Evolutionary conservation across 805 yeast genomes (phyloP).

Genomic region (Helenozyma rhizophorensis): DNA sequence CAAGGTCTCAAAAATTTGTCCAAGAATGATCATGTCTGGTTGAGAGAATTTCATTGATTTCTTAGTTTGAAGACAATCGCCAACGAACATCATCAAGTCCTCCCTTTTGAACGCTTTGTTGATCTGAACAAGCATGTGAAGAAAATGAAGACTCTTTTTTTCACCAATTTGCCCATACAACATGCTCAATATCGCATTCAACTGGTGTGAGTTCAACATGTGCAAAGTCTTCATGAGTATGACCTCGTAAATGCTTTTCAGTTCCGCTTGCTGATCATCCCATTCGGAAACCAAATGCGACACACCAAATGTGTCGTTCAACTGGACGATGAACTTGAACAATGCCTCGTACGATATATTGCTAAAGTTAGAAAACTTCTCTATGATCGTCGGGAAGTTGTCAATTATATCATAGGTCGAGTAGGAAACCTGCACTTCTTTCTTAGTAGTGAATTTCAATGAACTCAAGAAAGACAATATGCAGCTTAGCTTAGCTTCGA

Average conservation of each 20-base stretch:
- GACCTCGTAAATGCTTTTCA: conserved; percentile 9
- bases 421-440: conserved; percentile 26
- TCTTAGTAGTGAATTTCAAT: conserved; percentile 25
- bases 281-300: conserved; percentile 13
- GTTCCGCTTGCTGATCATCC: conserved; percentile 3
- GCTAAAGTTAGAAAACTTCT: conserved; percentile 17
- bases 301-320: conserved; percentile 33
- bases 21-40: conserved; percentile 17
- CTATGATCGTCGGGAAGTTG: conserved; percentile 24
- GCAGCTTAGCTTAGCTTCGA: conserved; percentile 22
- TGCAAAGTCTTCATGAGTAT: conserved; percentile 4
- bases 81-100: conserved; percentile 13
- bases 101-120: conserved; percentile 5
- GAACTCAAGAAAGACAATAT: conserved; percentile 22
- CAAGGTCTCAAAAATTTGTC: conserved; percentile 18
- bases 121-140: conserved; percentile 14
- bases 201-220: conserved; percentile 7
- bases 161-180: conserved; percentile 16
- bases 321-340: conserved; percentile 21
- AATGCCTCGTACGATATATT: conserved; percentile 17
- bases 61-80: conserved; percentile 16
- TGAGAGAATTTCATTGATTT: conserved; percentile 14
- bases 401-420: conserved; percentile 30
- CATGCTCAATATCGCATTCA: conserved; percentile 12
- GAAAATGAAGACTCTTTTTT: conserved; percentile 15